Percentiles rank a stretch among this genome's conserved stretches.
These are phyloP conservation scores for Nicotiana attenuata DNA, from an alignment of 257 asterid genomes.

Conservation along the genomic window DNA sequence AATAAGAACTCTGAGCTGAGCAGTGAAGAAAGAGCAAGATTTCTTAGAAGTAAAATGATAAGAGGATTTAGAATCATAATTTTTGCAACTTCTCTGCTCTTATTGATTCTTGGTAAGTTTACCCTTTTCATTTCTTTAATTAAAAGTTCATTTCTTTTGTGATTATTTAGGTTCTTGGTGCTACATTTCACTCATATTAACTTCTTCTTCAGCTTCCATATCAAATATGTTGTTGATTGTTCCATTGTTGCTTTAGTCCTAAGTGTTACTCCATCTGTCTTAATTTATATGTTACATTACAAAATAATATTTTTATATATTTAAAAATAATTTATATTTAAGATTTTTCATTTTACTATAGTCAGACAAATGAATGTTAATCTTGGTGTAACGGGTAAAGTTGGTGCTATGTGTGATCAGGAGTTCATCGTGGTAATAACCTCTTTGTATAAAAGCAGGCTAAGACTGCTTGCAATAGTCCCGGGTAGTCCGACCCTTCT, in stretches of 20 bases:
- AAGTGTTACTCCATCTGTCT: background rate
- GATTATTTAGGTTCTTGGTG: background rate
- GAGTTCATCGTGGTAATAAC: no score
- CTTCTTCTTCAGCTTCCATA: background rate
- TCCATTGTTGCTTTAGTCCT: background rate
- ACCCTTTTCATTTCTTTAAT: background rate
- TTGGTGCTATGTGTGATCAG: no score
- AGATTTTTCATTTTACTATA: no score
- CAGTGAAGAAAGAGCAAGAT: background rate
- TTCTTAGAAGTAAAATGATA: conserved; percentile 4
- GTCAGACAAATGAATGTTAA: no score
- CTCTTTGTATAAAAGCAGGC: no score
- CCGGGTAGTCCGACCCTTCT: no score
- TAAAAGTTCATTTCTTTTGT: background rate
- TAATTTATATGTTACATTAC: no score
- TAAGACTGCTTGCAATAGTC: no score
- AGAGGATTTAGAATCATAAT: conserved; percentile 39
- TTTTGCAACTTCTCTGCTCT: conserved; percentile 33
- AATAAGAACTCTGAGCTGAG: background rate
- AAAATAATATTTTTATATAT: no score
- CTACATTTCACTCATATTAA: background rate
- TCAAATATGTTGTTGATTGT: background rate
- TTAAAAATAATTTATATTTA: no score
- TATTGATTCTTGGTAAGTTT: conserved; percentile 50
- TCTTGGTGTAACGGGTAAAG: no score